Evolutionary conservation across 2,329 filamentous ascomycete species (phyloP).

Genomic region (Chalaropsis ovoidea): DNA sequence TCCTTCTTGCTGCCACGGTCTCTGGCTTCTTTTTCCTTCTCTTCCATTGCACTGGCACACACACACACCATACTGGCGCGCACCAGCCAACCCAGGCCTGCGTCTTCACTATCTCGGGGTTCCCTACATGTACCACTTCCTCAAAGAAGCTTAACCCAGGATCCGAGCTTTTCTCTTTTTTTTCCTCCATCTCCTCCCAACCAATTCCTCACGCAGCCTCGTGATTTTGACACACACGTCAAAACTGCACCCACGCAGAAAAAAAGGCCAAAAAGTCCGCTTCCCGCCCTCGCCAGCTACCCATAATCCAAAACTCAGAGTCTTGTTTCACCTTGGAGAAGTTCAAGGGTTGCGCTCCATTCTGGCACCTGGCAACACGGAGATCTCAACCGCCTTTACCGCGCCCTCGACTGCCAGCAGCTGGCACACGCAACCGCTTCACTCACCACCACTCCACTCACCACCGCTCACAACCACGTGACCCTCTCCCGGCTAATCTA

Average conservation of each 20-base stretch:
- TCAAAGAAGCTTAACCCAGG: constrained; percentile 10
- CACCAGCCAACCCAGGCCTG: constrained; percentile 3
- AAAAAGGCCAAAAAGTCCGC: not conserved
- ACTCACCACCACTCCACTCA: not conserved
- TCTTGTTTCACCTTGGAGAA: not conserved
- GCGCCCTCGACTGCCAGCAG: not conserved
- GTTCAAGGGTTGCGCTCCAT: not conserved
- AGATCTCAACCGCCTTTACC: not conserved
- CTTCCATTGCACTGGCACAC: not conserved
- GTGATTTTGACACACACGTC: not conserved
- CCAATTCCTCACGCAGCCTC: constrained; percentile 5
- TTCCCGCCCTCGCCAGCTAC: not conserved
- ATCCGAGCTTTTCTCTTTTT: constrained; percentile 16
- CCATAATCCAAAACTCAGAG: not conserved
- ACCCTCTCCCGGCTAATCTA: constrained; percentile 24
- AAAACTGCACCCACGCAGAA: not conserved
- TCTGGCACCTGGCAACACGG: constrained; percentile 8
- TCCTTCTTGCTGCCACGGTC: not conserved
- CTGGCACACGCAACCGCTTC: not conserved
- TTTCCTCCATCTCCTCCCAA: constrained; percentile 5
- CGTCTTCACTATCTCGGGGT: not conserved
- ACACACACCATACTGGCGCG: not conserved
- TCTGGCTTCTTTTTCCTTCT: not conserved
- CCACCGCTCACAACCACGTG: constrained; percentile 17
- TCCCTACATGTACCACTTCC: constrained; percentile 6